Evolutionary conservation across 2,329 filamentous ascomycete species (phyloP).

Genomic region (Microascus cirrosus): DNA sequence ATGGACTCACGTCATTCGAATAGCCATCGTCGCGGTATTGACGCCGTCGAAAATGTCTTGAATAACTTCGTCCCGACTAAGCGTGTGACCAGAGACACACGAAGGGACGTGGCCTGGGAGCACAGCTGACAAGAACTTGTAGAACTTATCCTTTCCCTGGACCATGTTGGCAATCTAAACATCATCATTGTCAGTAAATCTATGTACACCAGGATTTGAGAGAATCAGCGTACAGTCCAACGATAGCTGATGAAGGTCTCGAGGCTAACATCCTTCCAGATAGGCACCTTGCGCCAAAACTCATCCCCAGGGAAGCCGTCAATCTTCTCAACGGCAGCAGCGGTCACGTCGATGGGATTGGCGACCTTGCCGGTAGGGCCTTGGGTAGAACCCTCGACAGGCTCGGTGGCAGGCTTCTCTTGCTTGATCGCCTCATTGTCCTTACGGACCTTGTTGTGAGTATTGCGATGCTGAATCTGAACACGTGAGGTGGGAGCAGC

Average conservation of each 20-base stretch:
- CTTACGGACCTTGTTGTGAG: neutral
- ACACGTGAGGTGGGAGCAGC: neutral
- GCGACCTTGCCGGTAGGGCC: neutral
- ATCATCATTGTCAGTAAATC: neutral
- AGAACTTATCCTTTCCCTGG: constrained; percentile 31
- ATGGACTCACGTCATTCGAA: constrained; percentile 37
- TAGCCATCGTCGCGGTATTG: constrained; percentile 43
- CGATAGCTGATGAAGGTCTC: constrained; percentile 39
- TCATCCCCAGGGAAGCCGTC: constrained; percentile 13
- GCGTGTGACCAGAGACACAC: constrained; percentile 15
- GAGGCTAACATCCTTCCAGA: constrained; percentile 34
- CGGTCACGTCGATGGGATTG: neutral
- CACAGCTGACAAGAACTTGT: constrained; percentile 33
- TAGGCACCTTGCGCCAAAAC: constrained; percentile 39
- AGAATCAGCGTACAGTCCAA: constrained; percentile 38
- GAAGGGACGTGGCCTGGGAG: constrained; percentile 38
- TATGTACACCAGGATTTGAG: neutral
- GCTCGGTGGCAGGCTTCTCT: neutral
- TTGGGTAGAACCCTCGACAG: neutral
- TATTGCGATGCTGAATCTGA: neutral
- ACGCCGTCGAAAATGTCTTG: constrained; percentile 41
- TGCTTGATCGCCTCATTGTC: neutral
- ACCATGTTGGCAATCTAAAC: constrained; percentile 35
- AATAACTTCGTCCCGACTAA: constrained; percentile 40
- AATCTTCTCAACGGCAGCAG: neutral